Evolutionary conservation across 768 basidiomycete species (phyloP), one percentile per base, ranked within the genome.

Genomic region (Lentinula detonsa): DNA sequence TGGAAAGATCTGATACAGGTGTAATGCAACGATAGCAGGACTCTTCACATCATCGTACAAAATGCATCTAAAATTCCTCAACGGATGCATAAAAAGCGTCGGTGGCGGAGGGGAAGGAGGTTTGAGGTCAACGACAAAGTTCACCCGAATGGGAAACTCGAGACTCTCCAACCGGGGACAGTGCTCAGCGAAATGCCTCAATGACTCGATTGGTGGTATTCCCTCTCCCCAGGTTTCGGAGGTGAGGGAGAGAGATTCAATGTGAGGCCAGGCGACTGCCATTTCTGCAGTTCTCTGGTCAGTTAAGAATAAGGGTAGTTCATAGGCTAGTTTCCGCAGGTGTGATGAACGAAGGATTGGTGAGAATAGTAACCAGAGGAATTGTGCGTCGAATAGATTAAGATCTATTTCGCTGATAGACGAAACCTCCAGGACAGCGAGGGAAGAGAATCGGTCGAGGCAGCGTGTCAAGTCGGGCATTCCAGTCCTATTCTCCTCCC

Each of bases 401-500:
- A 56, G n/a, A 33, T 56, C 55, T 7, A 40, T 28, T 23, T 56
- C 55, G 11, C 39, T 56, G 39, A 56, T 31, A 28, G 40, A 42
- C 6, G 40, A 37, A 31, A 56, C 43, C 23, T 56, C 55, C 1
- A 56, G 5, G 21, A 39, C n/a, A 15, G 55, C 21, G 21, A 56
- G 37, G 23, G 55, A 56, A n/a, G 55, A 56, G 15, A 56, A 56
- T 28, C 55, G 55, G n/a, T 43, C 55, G 10, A 56, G 55, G 39
- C 11, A 42, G 10, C 40, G 37, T 10, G 55, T 43, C 9, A 56
- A 39, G 31, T 37, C 23, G 2, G 31, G 21, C 55, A 56, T 56
- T 28, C 39, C 55, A 28, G 37, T 40, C 16, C 40, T 40, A 8
- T 56, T 56, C 39, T 56, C 40, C 13, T 56, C 37, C 55, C 53